Evolutionary conservation across 306 rosid species (phyloP).

Genomic region (Albizia julibrissin): DNA sequence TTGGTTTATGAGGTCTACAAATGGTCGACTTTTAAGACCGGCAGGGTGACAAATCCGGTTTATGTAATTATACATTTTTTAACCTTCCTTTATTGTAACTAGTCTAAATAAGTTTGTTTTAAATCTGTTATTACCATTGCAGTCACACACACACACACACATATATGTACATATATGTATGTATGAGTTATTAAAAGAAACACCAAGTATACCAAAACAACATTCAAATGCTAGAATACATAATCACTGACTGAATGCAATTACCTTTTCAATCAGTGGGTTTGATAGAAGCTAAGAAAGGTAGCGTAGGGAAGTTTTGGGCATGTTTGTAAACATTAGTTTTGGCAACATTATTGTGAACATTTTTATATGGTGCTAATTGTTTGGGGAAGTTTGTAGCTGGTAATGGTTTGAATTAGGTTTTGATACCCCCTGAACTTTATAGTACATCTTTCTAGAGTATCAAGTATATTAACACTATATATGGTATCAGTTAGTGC

Average conservation of each 20-base stretch:
- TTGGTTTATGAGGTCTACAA: too few relatives aligned
- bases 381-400: background rate
- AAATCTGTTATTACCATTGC: too few relatives aligned
- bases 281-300: background rate
- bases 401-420: background rate
- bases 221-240: background rate
- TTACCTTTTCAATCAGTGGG: background rate
- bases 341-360: too few relatives aligned
- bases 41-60: too few relatives aligned
- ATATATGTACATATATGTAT: too few relatives aligned
- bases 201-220: background rate
- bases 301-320: background rate
- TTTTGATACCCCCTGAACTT: background rate
- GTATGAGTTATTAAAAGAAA: background rate
- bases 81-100: too few relatives aligned
- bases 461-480: background rate
- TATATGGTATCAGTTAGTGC: too few relatives aligned
- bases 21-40: too few relatives aligned
- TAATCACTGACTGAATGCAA: background rate
- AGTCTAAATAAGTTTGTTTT: too few relatives aligned
- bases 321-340: background rate
- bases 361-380: background rate
- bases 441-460: background rate
- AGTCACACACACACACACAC: too few relatives aligned
- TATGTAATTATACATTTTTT: too few relatives aligned